Evolutionary conservation across 495 filamentous ascomycete genomes (phyloP), one percentile per base, ranked within the genome.

Genomic region (Podospora tetraspora): DNA sequence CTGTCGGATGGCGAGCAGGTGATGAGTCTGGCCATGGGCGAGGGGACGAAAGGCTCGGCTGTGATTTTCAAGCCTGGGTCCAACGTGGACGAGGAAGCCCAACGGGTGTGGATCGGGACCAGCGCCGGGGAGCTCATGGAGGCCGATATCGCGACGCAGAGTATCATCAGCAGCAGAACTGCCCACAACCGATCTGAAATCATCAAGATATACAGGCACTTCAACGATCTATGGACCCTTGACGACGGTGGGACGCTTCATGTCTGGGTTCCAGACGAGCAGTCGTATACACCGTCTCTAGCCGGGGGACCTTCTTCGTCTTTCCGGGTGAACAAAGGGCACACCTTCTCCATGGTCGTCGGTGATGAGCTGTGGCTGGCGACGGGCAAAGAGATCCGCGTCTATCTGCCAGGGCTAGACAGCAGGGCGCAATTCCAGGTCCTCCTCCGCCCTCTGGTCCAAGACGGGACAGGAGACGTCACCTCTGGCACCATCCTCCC

Each of bases 201-300:
- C 66, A 87, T 94, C 67, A 93, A 90, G 75, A 97, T 99, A 22
- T 87, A 90, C 69, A 88, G 94, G 62, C 89, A 94, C 78, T 89
- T 87, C 68, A 91, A 92, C 71, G 90, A 96, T 70, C 88, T 99
- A 82, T 99, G 95, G 95, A 93, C 93, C 2, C 72, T 98, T 16
- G 96, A 98, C 78, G 93, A 97, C 67, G 88, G 91, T 70, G 95
- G 95, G 13, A 92, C 90, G 56, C 82, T 99, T 23, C 87, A 92
- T 68, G 86, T 98, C 23, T 99, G 95, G 95, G 85, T 86, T 9
- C 89, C 93, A 22, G 92, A 94, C 76, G 86, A 52, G 43, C 16
- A 88, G 59, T 84, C 84, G 12, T 92, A 93, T 1, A 80, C 86
- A 1, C 93, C 93, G 0, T 93, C 85, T 68, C 79, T 99, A 23